Evolutionary conservation across 371 early-diverging fungal genomes (phyloP).

Genomic region (Lichtheimia ornata): DNA sequence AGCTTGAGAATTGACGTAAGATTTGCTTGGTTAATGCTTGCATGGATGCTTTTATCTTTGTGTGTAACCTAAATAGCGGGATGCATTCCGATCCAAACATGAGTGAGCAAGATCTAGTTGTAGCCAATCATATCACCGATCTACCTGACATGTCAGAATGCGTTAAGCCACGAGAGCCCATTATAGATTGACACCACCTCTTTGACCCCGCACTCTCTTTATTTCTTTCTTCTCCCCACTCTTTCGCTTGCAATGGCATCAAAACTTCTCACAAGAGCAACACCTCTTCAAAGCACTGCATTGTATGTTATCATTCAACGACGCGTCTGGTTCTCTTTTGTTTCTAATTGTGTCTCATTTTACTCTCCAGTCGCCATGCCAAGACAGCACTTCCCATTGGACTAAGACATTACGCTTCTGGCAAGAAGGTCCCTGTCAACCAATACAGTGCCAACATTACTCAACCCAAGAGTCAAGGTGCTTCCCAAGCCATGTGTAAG

Average conservation of each 20-base stretch:
- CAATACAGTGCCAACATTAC: constrained; percentile 86
- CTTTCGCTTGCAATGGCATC: constrained; percentile 33
- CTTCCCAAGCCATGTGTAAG: constrained; percentile 96
- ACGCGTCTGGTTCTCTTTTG: background rate
- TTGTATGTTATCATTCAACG: constrained; percentile 25
- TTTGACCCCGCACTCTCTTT: constrained; percentile 1
- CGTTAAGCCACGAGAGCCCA: background rate
- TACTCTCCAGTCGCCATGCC: background rate
- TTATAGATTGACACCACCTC: constrained; percentile 3
- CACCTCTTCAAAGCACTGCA: constrained; percentile 19
- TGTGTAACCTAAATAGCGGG: no score
- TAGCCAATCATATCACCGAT: background rate
- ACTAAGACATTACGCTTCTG: constrained; percentile 41
- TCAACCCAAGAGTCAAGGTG: constrained; percentile 91
- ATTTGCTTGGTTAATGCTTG: no score
- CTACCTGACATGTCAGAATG: constrained; percentile 1
- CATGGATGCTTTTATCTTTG: no score
- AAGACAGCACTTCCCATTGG: constrained; percentile 25
- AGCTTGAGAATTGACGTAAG: no score
- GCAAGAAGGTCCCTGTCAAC: constrained; percentile 53
- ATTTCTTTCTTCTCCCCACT: constrained; percentile 12
- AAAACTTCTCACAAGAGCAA: constrained; percentile 33
- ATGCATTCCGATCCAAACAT: no score
- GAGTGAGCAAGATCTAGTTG: background rate
- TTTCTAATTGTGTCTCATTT: background rate